Conservation (phyloP, 805 yeast species). For the Candida ficus region DNA sequence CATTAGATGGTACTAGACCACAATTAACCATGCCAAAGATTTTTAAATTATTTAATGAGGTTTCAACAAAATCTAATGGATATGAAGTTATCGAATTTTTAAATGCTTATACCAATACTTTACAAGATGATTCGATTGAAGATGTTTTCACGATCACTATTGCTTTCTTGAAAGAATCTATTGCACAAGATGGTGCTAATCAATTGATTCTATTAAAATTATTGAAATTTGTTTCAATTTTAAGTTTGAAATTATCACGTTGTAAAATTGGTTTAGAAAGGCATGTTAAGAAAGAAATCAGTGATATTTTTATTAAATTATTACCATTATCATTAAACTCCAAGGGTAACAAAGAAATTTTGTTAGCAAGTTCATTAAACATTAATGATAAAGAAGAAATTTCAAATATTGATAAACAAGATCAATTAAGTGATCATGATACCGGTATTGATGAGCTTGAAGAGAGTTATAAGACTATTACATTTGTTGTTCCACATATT, state of each 20-base stretch:
- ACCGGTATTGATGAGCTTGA: slow-evolving; percentile 28
- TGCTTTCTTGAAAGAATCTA: slow-evolving; percentile 55
- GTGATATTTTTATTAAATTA: slow-evolving; percentile 39
- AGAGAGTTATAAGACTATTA: slow-evolving; percentile 39
- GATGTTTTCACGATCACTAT: slow-evolving; percentile 67
- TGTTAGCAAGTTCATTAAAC: slow-evolving; percentile 10
- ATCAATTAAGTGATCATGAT: slow-evolving; percentile 4
- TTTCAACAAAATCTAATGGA: slow-evolving; percentile 11
- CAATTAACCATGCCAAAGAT: slow-evolving; percentile 67
- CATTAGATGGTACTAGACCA: slow-evolving; percentile 80
- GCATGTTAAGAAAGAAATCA: slow-evolving; percentile 50
- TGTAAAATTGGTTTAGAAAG: slow-evolving; percentile 59
- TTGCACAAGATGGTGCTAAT: slow-evolving; percentile 33
- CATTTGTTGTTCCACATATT: slow-evolving; percentile 28
- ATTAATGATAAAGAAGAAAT: slow-evolving; percentile 8
- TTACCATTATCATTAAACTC: slow-evolving; percentile 28
- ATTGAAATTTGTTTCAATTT: slow-evolving; percentile 44
- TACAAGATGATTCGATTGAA: slow-evolving; percentile 73
- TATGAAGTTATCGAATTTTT: slow-evolving; percentile 28
- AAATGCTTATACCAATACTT: slow-evolving; percentile 52
- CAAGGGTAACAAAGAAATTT: slow-evolving; percentile 13
- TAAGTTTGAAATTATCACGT: slow-evolving; percentile 52
- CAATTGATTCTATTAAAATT: slow-evolving; percentile 48
- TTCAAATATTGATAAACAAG: background rate
- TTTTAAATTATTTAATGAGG: slow-evolving; percentile 42